A percentile compares a stretch with the other conserved stretches of the same genome.
Evolutionary conservation across 768 basidiomycete species (phyloP).

Genomic region (Mycena venus): DNA sequence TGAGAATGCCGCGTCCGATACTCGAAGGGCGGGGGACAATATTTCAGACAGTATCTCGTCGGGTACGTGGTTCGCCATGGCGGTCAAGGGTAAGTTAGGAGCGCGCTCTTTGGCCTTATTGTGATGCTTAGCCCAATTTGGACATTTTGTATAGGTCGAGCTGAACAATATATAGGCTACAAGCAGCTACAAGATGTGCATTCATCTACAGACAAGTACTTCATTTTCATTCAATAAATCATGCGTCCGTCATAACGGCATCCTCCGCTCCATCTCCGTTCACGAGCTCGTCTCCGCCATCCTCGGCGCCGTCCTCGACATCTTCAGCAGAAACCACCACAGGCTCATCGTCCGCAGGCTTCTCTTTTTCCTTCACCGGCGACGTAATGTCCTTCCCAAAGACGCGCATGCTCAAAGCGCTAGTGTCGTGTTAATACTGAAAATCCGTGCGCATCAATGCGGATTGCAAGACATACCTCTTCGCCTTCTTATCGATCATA

Average conservation of each 20-base stretch:
- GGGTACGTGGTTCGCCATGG: not conserved
- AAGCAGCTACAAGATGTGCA: not conserved
- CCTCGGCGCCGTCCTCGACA: not conserved
- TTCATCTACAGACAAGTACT: not conserved
- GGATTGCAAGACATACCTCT: constrained; percentile 69
- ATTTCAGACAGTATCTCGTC: constrained; percentile 24
- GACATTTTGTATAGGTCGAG: too few relatives aligned
- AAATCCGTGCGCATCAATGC: not conserved
- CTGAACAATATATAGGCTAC: too few relatives aligned
- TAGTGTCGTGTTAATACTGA: constrained; percentile 52
- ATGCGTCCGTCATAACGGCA: not conserved
- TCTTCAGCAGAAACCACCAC: not conserved
- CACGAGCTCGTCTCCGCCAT: not conserved
- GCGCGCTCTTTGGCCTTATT: too few relatives aligned
- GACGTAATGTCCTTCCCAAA: constrained; percentile 85
- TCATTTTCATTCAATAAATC: not conserved
- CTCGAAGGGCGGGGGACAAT: constrained; percentile 3
- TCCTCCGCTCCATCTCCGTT: not conserved
- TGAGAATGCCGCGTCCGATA: constrained; percentile 10
- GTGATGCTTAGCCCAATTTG: too few relatives aligned
- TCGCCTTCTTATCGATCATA: constrained; percentile 97
- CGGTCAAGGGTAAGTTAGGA: too few relatives aligned
- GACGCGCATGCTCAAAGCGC: constrained; percentile 88
- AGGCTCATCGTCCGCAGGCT: not conserved
- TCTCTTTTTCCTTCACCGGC: constrained; percentile 21